Percentiles rank a stretch among this genome's conserved stretches.
Conservation (phyloP, 2,329 filamentous ascomycete genomes). For the Blastomyces gilchristii region DNA sequence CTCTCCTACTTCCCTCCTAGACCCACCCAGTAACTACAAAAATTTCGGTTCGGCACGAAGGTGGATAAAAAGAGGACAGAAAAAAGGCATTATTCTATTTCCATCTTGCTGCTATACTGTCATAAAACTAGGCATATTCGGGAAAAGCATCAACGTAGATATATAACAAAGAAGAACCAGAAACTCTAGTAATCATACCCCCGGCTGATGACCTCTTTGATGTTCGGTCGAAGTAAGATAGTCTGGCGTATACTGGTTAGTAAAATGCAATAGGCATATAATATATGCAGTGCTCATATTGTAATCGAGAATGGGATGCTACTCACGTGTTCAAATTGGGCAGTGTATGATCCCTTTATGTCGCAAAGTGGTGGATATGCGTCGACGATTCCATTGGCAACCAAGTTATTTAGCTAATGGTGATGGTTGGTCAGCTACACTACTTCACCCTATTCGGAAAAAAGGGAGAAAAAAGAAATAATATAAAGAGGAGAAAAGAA, state of each 20-base stretch:
- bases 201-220: conserved; percentile 79
- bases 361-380: conserved; percentile 82
- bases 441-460: background rate
- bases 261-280: background rate
- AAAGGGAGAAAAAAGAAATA: background rate
- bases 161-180: background rate
- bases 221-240: conserved; percentile 63
- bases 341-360: conserved; percentile 88
- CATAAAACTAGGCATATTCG: background rate
- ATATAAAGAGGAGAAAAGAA: background rate
- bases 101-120: background rate
- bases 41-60: too few species aligned
- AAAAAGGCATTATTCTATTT: background rate
- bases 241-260: conserved; percentile 43
- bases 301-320: background rate
- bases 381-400: conserved; percentile 73
- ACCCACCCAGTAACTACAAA: too few species aligned
- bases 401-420: conserved; percentile 68
- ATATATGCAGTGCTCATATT: background rate
- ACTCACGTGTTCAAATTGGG: conserved; percentile 88
- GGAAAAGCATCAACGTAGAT: background rate
- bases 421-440: conserved; percentile 20
- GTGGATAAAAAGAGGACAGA: too few species aligned
- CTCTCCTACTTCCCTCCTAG: too few species aligned
- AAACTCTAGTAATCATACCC: conserved; percentile 65